These are phyloP conservation scores for Parascedosporium putredinis DNA, from an alignment of 2,329 filamentous ascomycete genomes.

Conservation along the genomic window DNA sequence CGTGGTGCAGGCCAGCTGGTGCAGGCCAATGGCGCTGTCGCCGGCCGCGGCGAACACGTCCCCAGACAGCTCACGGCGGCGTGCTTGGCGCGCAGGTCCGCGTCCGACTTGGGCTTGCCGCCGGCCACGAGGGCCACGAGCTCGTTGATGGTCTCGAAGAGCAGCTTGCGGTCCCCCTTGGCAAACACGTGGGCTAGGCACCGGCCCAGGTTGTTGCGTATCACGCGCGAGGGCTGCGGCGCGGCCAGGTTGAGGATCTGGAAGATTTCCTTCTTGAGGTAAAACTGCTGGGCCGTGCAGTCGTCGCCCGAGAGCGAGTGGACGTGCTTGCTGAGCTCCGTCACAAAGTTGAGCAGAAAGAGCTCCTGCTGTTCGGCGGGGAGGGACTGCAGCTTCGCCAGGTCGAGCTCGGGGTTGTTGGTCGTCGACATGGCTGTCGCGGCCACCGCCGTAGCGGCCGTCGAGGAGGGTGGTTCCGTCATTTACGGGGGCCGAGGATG, in stretches of 20 bases:
- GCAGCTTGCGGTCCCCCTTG: constrained; percentile 77
- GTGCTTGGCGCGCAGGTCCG: constrained; percentile 71
- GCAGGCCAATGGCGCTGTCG: constrained; percentile 80
- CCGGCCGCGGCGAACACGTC: constrained; percentile 86
- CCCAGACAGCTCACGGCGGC: constrained; percentile 75
- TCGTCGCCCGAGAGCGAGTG: constrained; percentile 63
- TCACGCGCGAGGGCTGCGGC: constrained; percentile 75
- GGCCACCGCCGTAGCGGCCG: constrained; percentile 25
- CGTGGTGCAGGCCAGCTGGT: constrained; percentile 60
- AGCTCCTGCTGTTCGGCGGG: constrained; percentile 93
- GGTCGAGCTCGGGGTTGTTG: constrained; percentile 69
- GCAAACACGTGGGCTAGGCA: constrained; percentile 75
- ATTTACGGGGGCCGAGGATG: constrained; percentile 18
- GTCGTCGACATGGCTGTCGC: constrained; percentile 23
- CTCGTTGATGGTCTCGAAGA: constrained; percentile 93
- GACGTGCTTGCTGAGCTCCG: constrained; percentile 73
- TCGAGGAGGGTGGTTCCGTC: constrained; percentile 23
- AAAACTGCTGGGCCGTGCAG: constrained; percentile 79
- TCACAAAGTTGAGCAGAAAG: constrained; percentile 81
- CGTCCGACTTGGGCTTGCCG: constrained; percentile 64
- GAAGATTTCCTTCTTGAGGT: constrained; percentile 88
- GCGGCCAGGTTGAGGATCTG: constrained; percentile 77
- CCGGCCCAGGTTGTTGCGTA: constrained; percentile 78
- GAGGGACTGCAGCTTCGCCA: constrained; percentile 78
- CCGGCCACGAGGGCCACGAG: constrained; percentile 61